Percentiles rank a stretch among this genome's conserved stretches.
Conservation (phyloP, 306 rosid species). For the Sicyos edulis region DNA sequence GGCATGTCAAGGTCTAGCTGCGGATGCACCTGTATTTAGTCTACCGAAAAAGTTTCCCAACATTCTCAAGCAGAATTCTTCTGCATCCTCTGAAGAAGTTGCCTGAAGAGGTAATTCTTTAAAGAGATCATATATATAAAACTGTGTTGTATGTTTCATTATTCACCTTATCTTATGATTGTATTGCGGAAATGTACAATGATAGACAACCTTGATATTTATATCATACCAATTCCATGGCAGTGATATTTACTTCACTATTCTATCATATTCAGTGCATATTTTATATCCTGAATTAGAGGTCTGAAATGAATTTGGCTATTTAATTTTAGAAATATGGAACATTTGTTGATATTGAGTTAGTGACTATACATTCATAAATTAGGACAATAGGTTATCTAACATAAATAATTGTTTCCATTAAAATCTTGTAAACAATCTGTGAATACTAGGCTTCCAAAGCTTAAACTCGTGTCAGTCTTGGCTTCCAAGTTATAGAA, state of each 20-base stretch:
- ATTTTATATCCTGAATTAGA: background rate
- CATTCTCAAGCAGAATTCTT: slow-evolving; percentile 27
- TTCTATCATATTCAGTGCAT: background rate
- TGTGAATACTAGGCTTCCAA: too few species aligned
- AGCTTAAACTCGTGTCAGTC: too few species aligned
- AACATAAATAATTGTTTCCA: too few species aligned
- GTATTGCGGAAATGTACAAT: too few species aligned
- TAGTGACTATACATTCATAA: background rate
- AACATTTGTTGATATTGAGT: background rate
- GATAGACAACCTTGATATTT: too few species aligned
- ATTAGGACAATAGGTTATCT: too few species aligned
- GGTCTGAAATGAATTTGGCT: background rate
- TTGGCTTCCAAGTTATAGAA: too few species aligned
- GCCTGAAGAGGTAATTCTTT: slow-evolving; percentile 22
- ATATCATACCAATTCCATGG: too few species aligned
- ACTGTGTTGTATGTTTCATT: too few species aligned
- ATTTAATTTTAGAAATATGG: background rate
- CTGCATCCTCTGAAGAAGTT: slow-evolving; percentile 37
- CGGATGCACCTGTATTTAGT: slow-evolving; percentile 28
- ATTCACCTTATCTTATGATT: too few species aligned
- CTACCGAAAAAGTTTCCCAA: slow-evolving; percentile 50
- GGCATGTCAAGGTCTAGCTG: slow-evolving; percentile 39
- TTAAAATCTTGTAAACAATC: too few species aligned
- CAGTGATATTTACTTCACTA: background rate
- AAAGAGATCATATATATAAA: background rate